phyloP scores from a whole-genome alignment of 352 stramenopile species.

The Phytophthora fragariaefolia region DNA sequence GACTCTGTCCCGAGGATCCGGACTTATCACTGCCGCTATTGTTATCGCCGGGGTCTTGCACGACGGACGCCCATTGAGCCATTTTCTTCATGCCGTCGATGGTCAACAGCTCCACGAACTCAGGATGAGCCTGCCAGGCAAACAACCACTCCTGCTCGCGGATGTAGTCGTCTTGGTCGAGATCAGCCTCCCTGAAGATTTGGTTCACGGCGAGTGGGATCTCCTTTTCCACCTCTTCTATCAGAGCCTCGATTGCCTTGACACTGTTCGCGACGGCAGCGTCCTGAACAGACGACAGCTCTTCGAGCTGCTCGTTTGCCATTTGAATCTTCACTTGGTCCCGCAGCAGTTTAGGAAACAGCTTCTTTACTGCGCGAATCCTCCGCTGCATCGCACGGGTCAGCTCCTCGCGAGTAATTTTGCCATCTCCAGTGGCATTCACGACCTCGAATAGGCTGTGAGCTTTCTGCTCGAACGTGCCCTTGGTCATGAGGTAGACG shows the following conservation, averaged over 20 bases:
- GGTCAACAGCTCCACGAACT: slow-evolving; percentile 86
- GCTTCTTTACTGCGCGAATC: slow-evolving; percentile 73
- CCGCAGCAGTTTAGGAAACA: slow-evolving; percentile 76
- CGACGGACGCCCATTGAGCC: slow-evolving; percentile 76
- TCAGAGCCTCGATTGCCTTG: slow-evolving; percentile 66
- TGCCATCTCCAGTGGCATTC: slow-evolving; percentile 66
- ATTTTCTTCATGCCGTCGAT: slow-evolving; percentile 90
- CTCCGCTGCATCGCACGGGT: slow-evolving; percentile 70
- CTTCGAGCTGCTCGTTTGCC: slow-evolving; percentile 46
- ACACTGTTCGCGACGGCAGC: slow-evolving; percentile 63
- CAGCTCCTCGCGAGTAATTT: slow-evolving; percentile 83
- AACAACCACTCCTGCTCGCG: slow-evolving; percentile 85
- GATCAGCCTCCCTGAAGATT: slow-evolving; percentile 79
- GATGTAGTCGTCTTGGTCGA: slow-evolving; percentile 85
- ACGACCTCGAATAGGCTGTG: slow-evolving; percentile 80
- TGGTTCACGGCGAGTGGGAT: slow-evolving; percentile 87
- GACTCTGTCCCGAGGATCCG: slow-evolving; percentile 27
- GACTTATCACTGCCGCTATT: slow-evolving; percentile 40
- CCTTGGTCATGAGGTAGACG: slow-evolving; percentile 84
- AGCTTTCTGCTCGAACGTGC: slow-evolving; percentile 81
- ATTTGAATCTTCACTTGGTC: slow-evolving; percentile 80
- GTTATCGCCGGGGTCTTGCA: slow-evolving; percentile 40
- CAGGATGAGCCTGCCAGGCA: slow-evolving; percentile 76
- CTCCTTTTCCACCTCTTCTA: slow-evolving; percentile 83
- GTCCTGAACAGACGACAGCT: slow-evolving; percentile 48